Conservation (phyloP, 2,329 filamentous ascomycete species). For the Fusarium sp. region DNA sequence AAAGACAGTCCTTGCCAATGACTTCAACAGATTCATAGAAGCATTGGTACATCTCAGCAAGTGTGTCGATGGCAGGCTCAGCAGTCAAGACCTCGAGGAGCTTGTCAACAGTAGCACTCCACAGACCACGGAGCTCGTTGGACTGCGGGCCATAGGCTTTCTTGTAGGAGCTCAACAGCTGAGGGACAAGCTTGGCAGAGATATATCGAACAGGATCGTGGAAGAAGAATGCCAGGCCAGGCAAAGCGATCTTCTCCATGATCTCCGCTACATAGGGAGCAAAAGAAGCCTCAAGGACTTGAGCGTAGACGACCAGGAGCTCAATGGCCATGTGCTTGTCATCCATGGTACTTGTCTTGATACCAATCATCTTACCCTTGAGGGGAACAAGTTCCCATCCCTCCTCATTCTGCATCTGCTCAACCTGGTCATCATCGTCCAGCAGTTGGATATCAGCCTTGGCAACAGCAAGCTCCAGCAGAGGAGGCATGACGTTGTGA, state of each 20-base stretch:
- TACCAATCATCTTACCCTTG: conserved; percentile 97
- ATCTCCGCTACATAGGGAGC: conserved; percentile 91
- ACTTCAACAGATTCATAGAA: conserved; percentile 99
- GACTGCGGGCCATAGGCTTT: conserved; percentile 86
- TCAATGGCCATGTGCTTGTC: conserved; percentile 99
- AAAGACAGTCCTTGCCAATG: conserved; percentile 84
- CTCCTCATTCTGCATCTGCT: conserved; percentile 91
- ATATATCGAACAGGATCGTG: conserved; percentile 96
- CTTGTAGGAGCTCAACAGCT: conserved; percentile 92
- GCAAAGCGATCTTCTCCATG: conserved; percentile 95
- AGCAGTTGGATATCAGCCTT: conserved; percentile 97
- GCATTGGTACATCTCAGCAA: conserved; percentile 99
- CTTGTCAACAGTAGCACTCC: conserved; percentile 86
- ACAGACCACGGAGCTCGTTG: conserved; percentile 80
- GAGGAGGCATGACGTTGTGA: conserved; percentile 89
- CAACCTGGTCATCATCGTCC: conserved; percentile 93
- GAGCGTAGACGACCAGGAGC: conserved; percentile 94
- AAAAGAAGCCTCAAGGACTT: conserved; percentile 92
- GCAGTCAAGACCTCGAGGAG: conserved; percentile 91
- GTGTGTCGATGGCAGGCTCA: conserved; percentile 93
- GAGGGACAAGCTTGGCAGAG: conserved; percentile 92
- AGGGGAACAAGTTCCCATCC: conserved; percentile 97
- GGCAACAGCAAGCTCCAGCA: conserved; percentile 88
- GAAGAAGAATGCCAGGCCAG: conserved; percentile 97
- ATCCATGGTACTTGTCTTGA: conserved; percentile 94